phyloP scores from a whole-genome alignment of 2,329 filamentous ascomycete species.

The Trichoderma sp. region DNA sequence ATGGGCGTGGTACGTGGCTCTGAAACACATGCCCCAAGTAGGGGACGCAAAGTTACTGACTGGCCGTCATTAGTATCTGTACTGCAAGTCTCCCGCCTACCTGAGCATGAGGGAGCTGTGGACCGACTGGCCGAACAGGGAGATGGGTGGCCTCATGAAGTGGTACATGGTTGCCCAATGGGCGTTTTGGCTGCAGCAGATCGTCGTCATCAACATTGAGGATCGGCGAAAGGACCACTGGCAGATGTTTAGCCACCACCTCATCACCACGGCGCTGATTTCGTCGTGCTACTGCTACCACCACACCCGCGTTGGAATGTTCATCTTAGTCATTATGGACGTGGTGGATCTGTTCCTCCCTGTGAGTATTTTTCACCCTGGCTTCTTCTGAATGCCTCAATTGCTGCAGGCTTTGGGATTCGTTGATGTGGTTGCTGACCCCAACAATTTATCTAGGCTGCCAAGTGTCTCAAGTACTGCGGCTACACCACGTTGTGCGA shows the following conservation, averaged over 20 bases:
- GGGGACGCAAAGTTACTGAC: background rate
- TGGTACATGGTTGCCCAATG: slow-evolving; percentile 87
- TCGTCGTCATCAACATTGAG: slow-evolving; percentile 91
- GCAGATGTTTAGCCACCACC: slow-evolving; percentile 94
- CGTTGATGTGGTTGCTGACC: background rate
- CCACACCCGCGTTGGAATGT: slow-evolving; percentile 80
- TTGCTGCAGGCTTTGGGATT: background rate
- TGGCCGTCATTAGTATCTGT: slow-evolving; percentile 62
- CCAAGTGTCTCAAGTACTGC: slow-evolving; percentile 91
- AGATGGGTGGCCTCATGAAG: slow-evolving; percentile 73
- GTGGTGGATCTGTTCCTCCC: slow-evolving; percentile 85
- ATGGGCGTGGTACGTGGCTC: slow-evolving; percentile 70
- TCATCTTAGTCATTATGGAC: slow-evolving; percentile 91
- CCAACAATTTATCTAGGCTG: slow-evolving; percentile 51
- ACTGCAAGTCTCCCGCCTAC: slow-evolving; percentile 74
- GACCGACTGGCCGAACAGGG: slow-evolving; percentile 77
- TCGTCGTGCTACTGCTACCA: slow-evolving; percentile 81
- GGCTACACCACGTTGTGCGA: slow-evolving; percentile 76
- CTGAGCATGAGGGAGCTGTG: slow-evolving; percentile 75
- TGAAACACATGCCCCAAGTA: background rate
- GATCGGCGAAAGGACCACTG: slow-evolving; percentile 90
- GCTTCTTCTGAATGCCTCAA: slow-evolving; percentile 13
- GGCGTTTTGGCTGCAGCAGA: slow-evolving; percentile 91
- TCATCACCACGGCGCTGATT: slow-evolving; percentile 81
- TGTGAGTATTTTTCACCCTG: slow-evolving; percentile 47